A percentile compares a stretch with the other conserved stretches of the same genome.
These are phyloP conservation scores for Boletus sp. DNA, from an alignment of 768 basidiomycete species.

Conservation along the genomic window DNA sequence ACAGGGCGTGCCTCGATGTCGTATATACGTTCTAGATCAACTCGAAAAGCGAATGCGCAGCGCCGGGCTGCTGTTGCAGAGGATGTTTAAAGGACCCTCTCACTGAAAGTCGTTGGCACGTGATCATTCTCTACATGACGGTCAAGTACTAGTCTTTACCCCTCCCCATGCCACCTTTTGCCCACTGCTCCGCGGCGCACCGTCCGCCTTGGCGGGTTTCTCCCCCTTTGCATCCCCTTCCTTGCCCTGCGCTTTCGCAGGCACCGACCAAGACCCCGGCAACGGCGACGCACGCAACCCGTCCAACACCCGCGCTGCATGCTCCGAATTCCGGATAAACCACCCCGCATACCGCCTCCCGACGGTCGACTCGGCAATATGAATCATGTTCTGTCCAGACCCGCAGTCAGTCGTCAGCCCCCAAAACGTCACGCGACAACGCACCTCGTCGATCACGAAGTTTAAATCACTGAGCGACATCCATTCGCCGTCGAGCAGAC, in stretches of 20 bases:
- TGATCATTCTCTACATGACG: background rate
- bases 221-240: conserved; percentile 19
- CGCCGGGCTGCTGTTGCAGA: too few species aligned
- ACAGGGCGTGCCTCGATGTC: too few species aligned
- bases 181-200: conserved; percentile 40
- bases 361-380: conserved; percentile 92
- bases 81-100: too few species aligned
- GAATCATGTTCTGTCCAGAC: conserved; percentile 77
- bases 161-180: conserved; percentile 58
- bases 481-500: conserved; percentile 80
- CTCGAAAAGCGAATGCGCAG: too few species aligned
- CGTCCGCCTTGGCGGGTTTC: conserved; percentile 24
- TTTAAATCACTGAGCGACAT: conserved; percentile 92
- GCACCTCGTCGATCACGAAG: conserved; percentile 91
- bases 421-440: conserved; percentile 21
- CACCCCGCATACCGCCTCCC: conserved; percentile 93
- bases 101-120: background rate
- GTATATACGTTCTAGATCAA: too few species aligned
- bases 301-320: conserved; percentile 84
- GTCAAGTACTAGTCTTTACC: conserved; percentile 32
- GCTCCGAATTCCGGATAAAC: conserved; percentile 96
- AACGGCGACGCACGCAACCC: conserved; percentile 62
- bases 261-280: conserved; percentile 29
- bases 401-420: too few species aligned
- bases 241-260: conserved; percentile 11